These are phyloP conservation scores for Microsporum ferrugineum DNA, from an alignment of 2,329 filamentous ascomycete genomes.

Conservation along the genomic window DNA sequence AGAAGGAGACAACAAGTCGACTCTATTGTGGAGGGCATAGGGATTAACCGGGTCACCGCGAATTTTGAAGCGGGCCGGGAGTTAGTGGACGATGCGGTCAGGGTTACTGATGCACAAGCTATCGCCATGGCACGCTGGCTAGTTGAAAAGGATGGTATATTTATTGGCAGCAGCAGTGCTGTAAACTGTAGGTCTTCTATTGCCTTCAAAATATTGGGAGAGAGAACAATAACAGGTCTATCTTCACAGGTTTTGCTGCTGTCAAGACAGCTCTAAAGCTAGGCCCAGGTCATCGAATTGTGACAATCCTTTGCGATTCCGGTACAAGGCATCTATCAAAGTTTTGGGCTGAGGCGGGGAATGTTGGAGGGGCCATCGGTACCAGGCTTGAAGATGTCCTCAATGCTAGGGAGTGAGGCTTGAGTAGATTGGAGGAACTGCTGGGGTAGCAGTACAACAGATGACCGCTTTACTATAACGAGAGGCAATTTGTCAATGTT, in stretches of 20 bases:
- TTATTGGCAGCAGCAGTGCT: conserved; percentile 87
- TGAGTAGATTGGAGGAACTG: neutral
- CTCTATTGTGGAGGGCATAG: conserved; percentile 89
- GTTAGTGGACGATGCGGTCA: conserved; percentile 79
- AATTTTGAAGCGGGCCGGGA: conserved; percentile 85
- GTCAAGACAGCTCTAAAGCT: conserved; percentile 37
- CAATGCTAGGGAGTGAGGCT: conserved; percentile 16
- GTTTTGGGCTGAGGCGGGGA: conserved; percentile 40
- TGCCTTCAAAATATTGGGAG: neutral
- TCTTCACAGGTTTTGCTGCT: conserved; percentile 35
- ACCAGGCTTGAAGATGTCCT: conserved; percentile 38
- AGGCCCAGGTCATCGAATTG: conserved; percentile 39
- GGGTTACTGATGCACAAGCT: conserved; percentile 79
- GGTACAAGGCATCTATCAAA: conserved; percentile 42
- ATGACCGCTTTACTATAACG: neutral
- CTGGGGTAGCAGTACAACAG: neutral
- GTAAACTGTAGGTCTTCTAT: conserved; percentile 64
- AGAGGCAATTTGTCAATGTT: neutral
- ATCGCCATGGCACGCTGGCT: conserved; percentile 91
- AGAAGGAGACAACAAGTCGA: conserved; percentile 83
- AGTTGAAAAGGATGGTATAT: conserved; percentile 89
- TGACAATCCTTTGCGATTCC: conserved; percentile 41
- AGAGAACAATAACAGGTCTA: neutral
- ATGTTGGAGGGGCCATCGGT: conserved; percentile 35
- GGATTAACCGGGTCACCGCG: conserved; percentile 83